Evolutionary conservation across 2,329 filamentous ascomycete genomes (phyloP).

Genomic region (Trematosphaeria pertusa): DNA sequence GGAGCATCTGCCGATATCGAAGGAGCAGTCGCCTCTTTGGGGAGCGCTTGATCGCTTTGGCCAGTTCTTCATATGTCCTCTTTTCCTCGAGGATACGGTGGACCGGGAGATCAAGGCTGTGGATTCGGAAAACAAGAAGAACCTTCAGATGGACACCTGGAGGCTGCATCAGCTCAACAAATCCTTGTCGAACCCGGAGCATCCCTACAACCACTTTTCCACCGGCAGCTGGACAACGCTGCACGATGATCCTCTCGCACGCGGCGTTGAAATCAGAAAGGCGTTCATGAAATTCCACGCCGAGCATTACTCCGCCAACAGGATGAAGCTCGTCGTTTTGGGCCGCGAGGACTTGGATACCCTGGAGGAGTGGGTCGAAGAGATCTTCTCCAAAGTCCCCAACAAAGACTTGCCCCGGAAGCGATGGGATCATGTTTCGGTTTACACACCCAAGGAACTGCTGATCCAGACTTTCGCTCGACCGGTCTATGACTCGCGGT

Average conservation of each 20-base stretch:
- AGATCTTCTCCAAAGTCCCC: constrained; percentile 80
- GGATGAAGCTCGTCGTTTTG: constrained; percentile 89
- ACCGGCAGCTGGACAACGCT: constrained; percentile 88
- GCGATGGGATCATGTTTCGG: constrained; percentile 69
- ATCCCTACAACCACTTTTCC: constrained; percentile 90
- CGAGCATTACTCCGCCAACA: constrained; percentile 89
- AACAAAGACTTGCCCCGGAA: constrained; percentile 80
- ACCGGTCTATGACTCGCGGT: constrained; percentile 86
- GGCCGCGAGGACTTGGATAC: constrained; percentile 83
- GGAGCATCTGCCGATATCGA: constrained; percentile 43
- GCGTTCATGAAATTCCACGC: constrained; percentile 94
- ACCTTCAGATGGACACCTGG: constrained; percentile 89
- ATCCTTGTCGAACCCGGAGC: constrained; percentile 82
- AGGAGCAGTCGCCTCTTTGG: constrained; percentile 68
- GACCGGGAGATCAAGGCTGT: constrained; percentile 89
- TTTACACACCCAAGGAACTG: constrained; percentile 67
- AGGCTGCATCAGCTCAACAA: constrained; percentile 87
- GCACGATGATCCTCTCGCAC: constrained; percentile 79
- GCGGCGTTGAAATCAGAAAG: constrained; percentile 83
- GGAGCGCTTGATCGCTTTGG: constrained; percentile 90
- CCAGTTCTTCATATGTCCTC: constrained; percentile 88
- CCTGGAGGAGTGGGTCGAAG: constrained; percentile 81
- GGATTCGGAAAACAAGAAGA: constrained; percentile 98
- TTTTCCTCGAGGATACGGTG: constrained; percentile 84
- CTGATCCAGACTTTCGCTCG: constrained; percentile 82